A percentile compares a stretch with the other conserved stretches of the same genome.
Evolutionary conservation across 2,329 filamentous ascomycete genomes (phyloP).

Genomic region (Stenocarpella maydis): DNA sequence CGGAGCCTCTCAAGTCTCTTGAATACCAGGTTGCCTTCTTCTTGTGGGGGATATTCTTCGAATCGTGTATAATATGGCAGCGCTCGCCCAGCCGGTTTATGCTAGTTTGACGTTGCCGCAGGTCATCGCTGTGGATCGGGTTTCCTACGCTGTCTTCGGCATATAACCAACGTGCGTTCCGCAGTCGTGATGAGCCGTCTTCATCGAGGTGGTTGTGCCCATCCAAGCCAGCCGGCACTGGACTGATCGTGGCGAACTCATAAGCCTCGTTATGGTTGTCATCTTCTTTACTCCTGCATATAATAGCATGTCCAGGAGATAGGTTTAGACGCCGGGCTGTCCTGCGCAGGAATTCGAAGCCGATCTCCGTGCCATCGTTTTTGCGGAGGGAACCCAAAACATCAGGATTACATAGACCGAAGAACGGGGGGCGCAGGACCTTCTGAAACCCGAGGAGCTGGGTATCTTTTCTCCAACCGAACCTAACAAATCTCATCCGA

Average conservation of each 20-base stretch:
- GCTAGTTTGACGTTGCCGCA: background rate
- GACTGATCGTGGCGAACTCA: background rate
- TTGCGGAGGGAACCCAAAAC: background rate
- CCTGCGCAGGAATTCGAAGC: background rate
- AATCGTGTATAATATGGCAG: background rate
- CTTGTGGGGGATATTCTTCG: background rate
- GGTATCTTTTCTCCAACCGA: background rate
- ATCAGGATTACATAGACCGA: background rate
- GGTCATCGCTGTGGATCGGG: background rate
- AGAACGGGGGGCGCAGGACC: background rate
- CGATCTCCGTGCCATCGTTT: background rate
- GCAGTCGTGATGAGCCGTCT: background rate
- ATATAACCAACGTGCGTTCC: background rate
- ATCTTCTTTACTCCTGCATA: background rate
- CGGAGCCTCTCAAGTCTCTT: background rate
- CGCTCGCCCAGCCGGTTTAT: background rate
- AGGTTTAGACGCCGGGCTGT: background rate
- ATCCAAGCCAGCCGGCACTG: background rate
- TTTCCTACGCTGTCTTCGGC: background rate
- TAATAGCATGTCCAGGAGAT: background rate
- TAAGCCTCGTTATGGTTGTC: background rate
- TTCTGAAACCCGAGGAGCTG: background rate
- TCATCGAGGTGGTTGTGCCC: background rate
- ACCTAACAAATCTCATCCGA: background rate
- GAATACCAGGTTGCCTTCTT: background rate